Conservation (phyloP, 306 rosid genomes). For the Cucurbita argyrosperma region DNA sequence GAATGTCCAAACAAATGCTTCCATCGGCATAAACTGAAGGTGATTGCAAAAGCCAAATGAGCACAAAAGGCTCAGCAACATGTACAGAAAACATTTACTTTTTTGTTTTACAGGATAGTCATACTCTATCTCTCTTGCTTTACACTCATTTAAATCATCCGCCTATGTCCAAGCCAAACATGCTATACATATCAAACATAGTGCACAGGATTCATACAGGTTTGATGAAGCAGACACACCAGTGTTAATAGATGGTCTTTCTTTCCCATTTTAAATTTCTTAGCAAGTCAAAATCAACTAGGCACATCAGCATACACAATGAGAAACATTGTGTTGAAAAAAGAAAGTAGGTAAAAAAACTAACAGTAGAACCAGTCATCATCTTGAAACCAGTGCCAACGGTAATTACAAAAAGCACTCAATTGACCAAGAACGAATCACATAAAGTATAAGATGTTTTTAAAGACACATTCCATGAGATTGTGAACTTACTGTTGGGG, state of each 20-base stretch:
- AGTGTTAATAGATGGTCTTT: neutral
- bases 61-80: neutral
- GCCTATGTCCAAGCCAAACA: neutral
- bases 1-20: conserved; percentile 88
- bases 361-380: neutral
- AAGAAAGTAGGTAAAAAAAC: neutral
- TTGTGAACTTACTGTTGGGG: conserved; percentile 64
- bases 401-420: neutral
- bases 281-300: neutral
- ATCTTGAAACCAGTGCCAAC: neutral
- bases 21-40: conserved; percentile 90
- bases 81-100: neutral
- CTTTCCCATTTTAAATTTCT: neutral
- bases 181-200: neutral
- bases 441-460: neutral
- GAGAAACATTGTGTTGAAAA: neutral
- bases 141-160: neutral
- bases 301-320: neutral
- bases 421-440: neutral
- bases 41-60: neutral
- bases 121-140: neutral
- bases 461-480: neutral
- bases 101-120: neutral
- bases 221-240: neutral
- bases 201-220: neutral